Conservation (phyloP, 352 stramenopile species). For the Phytopythium oedochilum region DNA sequence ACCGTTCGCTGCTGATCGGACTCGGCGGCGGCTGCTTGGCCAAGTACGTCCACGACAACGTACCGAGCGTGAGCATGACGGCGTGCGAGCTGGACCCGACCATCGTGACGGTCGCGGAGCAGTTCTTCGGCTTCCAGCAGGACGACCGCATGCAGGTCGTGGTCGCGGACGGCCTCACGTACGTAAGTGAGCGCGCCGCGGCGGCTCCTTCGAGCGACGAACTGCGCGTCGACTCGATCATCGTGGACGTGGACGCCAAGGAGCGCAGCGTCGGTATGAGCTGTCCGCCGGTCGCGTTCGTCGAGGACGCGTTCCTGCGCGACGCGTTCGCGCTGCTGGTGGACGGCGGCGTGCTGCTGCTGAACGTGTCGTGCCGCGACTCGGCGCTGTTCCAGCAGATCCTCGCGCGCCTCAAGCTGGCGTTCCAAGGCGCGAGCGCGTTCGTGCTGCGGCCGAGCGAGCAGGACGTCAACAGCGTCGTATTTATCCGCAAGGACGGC, state of each 20-base stretch:
- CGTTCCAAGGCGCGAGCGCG: conserved; percentile 23
- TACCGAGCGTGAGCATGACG: conserved; percentile 41
- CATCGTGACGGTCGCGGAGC: conserved; percentile 53
- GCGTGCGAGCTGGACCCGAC: conserved; percentile 62
- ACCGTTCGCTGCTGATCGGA: conserved; percentile 54
- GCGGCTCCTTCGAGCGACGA: conserved; percentile 6
- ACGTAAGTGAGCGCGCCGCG: conserved; percentile 14
- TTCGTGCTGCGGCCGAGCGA: conserved; percentile 30
- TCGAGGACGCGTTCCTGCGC: conserved; percentile 40
- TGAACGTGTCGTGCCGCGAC: conserved; percentile 63
- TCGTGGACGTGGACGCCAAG: conserved; percentile 80
- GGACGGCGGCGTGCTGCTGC: conserved; percentile 38
- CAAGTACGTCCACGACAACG: conserved; percentile 56
- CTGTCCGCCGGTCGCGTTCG: conserved; percentile 59
- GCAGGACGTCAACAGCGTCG: conserved; percentile 62
- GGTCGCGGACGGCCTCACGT: conserved; percentile 45
- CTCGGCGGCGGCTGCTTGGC: conserved; percentile 67
- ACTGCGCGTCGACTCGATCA: conserved; percentile 42
- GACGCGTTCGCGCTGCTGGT: conserved; percentile 27
- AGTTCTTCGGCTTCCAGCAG: conserved; percentile 64
- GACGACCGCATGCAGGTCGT: conserved; percentile 37
- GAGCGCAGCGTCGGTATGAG: conserved; percentile 61
- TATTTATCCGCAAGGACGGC: conserved; percentile 51
- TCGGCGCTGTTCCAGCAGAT: conserved; percentile 49
- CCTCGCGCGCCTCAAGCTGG: conserved; percentile 26